Evolutionary conservation across 2,329 filamentous ascomycete species (phyloP).

Genomic region (Fusarium penzigii): DNA sequence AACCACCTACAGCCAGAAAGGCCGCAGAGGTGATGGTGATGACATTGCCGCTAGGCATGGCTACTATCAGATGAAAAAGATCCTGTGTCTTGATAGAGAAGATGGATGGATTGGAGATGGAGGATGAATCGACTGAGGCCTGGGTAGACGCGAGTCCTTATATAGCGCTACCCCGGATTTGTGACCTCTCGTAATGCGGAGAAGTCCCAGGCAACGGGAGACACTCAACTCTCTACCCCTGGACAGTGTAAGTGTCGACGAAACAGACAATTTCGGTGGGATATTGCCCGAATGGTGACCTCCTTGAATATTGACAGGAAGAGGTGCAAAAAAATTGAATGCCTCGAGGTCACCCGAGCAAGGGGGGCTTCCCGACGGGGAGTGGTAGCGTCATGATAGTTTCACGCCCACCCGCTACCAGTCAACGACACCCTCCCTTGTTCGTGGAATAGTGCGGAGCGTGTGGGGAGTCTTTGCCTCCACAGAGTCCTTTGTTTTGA

Average conservation of each 20-base stretch:
- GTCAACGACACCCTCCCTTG: no score
- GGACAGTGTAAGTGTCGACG: background rate
- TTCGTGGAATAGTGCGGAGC: no score
- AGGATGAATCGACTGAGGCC: background rate
- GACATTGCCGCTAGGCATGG: constrained; percentile 11
- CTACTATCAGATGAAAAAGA: background rate
- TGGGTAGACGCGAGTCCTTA: no score
- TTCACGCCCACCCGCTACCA: no score
- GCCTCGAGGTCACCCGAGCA: background rate
- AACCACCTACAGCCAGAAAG: constrained; percentile 30
- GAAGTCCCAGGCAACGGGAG: background rate
- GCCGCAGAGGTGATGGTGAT: constrained; percentile 24
- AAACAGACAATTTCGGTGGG: constrained; percentile 1
- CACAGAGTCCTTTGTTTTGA: no score
- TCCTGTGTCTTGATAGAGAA: background rate
- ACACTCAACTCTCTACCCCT: background rate
- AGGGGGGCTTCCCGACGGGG: background rate
- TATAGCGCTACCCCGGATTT: no score
- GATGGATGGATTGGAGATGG: background rate
- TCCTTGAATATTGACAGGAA: no score
- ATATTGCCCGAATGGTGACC: constrained; percentile 6
- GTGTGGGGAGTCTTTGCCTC: no score
- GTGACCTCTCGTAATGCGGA: no score
- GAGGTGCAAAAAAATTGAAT: background rate
- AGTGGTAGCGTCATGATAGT: no score